Base-by-base conservation (phyloP, 2,329 filamentous ascomycete genomes). In the Ascochyta rabiei region DNA sequence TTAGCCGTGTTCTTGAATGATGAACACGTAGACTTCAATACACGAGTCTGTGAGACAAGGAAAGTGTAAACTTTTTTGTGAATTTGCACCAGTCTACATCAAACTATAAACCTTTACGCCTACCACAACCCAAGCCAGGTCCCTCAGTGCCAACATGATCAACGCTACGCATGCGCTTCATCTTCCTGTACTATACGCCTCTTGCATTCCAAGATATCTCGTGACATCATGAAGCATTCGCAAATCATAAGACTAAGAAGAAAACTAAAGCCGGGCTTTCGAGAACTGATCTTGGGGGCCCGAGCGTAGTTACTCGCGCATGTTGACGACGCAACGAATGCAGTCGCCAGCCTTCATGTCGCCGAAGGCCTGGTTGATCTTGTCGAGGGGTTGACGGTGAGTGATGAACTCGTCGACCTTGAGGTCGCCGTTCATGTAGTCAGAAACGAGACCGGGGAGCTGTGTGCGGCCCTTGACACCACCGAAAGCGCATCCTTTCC, bases 321-420 rank as follows among this genome's bases (percentile, higher is more conserved):
- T 86, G 61, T 87, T 86, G 48, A 97, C 89, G 9, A 98, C 95
- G 66, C 91, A 96, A 62, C 95, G 90, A 72, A 99, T 97, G 79
- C 95, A 99, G 78, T 98, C 93, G 55, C 95, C 95, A 57, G 87
- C 84, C 84, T 97, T 96, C 95, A 99, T 99, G 67, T 89, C 86
- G 62, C 91, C 86, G 71, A 96, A 99, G 18, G 92, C 93, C 46
- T 83, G 81, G 83, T 98, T 98, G 78, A 99, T 96, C 70, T 89
- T 86, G 57, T 80, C 80, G 39, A 99, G 82, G 4, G 83, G 84
- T 81, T 96, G 91, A 68, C 93, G 87, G 81, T 99, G 95, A 28
- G 95, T 99, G 80, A 99, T 98, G 82, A 98, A 98, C 81, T 99
- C 95, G 75, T 98, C 93, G 40, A 98, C 95, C 87, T 97, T 98